A percentile compares a stretch with the other conserved stretches of the same genome.
Evolutionary conservation across 169 alveolate genomes (phyloP).

Genomic region (Eimeria brunetti): DNA sequence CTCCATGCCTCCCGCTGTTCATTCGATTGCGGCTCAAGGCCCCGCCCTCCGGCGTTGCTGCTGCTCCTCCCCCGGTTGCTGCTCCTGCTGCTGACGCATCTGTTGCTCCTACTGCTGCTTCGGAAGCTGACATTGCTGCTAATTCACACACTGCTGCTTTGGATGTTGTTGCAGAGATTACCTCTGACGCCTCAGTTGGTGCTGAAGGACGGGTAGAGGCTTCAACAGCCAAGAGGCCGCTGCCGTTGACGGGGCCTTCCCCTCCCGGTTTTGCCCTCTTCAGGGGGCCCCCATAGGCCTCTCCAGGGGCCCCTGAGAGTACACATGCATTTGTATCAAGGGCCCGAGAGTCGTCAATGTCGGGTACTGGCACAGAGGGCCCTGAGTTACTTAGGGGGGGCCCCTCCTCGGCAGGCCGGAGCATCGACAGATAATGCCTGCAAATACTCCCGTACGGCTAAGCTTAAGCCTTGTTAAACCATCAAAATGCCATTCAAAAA

Average conservation of each 20-base stretch:
- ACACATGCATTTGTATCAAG: not conserved
- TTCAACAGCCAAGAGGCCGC: too few species aligned
- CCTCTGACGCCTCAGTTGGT: not conserved
- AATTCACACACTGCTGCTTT: not conserved
- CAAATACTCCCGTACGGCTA: not conserved
- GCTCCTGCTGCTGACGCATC: not conserved
- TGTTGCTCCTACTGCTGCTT: not conserved
- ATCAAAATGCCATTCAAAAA: not conserved
- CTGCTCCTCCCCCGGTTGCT: not conserved
- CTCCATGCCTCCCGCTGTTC: constrained; percentile 49
- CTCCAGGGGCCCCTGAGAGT: not conserved
- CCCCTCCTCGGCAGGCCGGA: not conserved
- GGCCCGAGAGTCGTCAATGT: not conserved
- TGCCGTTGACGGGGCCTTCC: not conserved
- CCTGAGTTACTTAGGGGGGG: not conserved
- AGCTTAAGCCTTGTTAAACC: not conserved
- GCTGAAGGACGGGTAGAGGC: not conserved
- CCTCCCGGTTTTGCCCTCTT: constrained; percentile 7
- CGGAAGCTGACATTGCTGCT: not conserved
- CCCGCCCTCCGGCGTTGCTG: not conserved
- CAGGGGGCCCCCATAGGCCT: not conserved
- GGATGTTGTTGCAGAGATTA: not conserved
- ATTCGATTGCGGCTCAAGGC: constrained; percentile 29
- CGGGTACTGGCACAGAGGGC: not conserved
- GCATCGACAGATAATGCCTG: not conserved